Evolutionary conservation across 2,329 filamentous ascomycete genomes (phyloP).

Genomic region (Scleromitrula shiraiana): DNA sequence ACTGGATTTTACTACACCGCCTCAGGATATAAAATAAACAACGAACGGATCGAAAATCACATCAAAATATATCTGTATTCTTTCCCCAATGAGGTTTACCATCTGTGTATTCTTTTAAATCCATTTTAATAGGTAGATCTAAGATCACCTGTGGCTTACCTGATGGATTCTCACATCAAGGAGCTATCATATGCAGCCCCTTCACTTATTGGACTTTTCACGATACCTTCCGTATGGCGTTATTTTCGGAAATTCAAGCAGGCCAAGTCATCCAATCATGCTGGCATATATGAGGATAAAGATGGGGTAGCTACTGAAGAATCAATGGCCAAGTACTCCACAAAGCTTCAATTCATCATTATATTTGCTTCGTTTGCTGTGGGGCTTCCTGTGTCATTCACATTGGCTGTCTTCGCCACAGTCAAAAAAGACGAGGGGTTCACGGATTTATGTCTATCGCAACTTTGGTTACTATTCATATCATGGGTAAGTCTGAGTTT

Average conservation of each 20-base stretch:
- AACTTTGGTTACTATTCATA: constrained; percentile 50
- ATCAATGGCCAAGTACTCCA: constrained; percentile 52
- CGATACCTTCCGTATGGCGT: constrained; percentile 17
- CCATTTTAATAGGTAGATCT: too few species aligned
- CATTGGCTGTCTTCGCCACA: constrained; percentile 44
- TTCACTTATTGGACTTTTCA: constrained; percentile 13
- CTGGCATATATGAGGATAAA: constrained; percentile 49
- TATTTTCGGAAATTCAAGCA: constrained; percentile 15
- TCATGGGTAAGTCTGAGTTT: constrained; percentile 48
- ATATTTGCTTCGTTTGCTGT: constrained; percentile 43
- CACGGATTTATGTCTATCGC: constrained; percentile 32
- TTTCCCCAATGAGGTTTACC: not conserved
- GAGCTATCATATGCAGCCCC: constrained; percentile 7
- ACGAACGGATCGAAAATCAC: too few species aligned
- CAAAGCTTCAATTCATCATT: constrained; percentile 44
- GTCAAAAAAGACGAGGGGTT: constrained; percentile 22
- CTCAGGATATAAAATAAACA: too few species aligned
- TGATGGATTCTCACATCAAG: constrained; percentile 4
- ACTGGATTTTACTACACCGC: too few species aligned
- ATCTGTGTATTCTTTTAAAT: too few species aligned
- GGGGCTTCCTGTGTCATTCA: constrained; percentile 48
- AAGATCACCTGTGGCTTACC: too few species aligned
- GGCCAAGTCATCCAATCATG: constrained; percentile 11
- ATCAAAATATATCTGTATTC: too few species aligned
- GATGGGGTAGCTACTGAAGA: constrained; percentile 62